Base-by-base conservation (phyloP, 768 basidiomycete species). In the Suillus subluteus region DNA sequence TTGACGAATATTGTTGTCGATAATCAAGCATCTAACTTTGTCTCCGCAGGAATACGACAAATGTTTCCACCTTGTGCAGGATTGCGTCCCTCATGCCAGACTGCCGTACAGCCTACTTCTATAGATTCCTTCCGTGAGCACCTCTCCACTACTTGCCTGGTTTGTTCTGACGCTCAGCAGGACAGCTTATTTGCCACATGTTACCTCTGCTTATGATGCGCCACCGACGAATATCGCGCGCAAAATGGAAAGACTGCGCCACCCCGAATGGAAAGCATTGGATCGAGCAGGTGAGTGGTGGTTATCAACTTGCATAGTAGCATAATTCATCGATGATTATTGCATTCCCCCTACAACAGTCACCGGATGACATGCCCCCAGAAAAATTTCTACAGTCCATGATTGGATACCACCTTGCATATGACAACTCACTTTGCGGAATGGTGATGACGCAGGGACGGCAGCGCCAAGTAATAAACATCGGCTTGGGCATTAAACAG, bases 391-490 rank as follows among this genome's bases (percentile, higher is more conserved):
- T 88, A 21, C 86, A 87, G 30, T 90, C 91, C 0, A 90, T 89
- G 86, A 94, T 94, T 66, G 91, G 91, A 8, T 94, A 94, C 70
- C 90, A 91, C 66, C 85, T 91, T 56, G 82, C 87, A 1, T 88
- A 83, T 70, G 87, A 89, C 67, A 85, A 84, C 65, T 90, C 89
- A 12, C 75, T 94, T 11, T 87, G 91, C 63, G 91, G 89, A n/a
- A 92, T 94, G 90, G 88, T 89, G 46, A 92, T 95, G 86, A 91
- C 91, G 1, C 92, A 94, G 70, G 93, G 93, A 4, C 82, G 83
- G 12, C 87, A 88, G 64, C 84, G 87, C 55, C 88, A 91, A 65
- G 93, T 95, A 58, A 82, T 91, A 70, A 92, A 93, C 76, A 88
- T 95, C 71, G 93, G 93, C 2, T 80, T 94, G n/a, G 92, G 90